Percentiles rank a stretch among this genome's conserved stretches.
Conservation (phyloP, 2,329 filamentous ascomycete species). For the Helicocarpus griseus region DNA sequence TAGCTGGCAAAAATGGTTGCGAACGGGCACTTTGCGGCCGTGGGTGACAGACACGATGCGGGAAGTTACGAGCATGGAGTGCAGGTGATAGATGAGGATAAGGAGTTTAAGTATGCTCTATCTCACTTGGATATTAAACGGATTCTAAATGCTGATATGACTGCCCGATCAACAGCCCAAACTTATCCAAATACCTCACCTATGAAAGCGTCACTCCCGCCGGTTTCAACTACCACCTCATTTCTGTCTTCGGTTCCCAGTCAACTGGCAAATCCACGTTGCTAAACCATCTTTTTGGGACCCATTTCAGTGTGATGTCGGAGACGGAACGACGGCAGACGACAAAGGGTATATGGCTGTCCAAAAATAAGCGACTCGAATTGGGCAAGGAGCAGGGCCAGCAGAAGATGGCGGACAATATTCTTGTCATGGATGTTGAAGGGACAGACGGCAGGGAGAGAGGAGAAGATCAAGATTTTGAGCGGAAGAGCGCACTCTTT, state of each 20-base stretch:
- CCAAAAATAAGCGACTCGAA: conserved; percentile 69
- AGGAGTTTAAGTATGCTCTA: conserved; percentile 78
- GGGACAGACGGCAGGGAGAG: conserved; percentile 93
- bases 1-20: conserved; percentile 28
- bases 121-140: neutral
- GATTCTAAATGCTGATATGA: neutral
- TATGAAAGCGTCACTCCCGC: conserved; percentile 71
- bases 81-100: conserved; percentile 93
- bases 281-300: conserved; percentile 91
- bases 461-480: conserved; percentile 97
- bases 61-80: conserved; percentile 75
- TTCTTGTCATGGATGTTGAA: conserved; percentile 98
- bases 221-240: conserved; percentile 98
- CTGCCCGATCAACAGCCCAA: conserved; percentile 43
- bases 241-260: conserved; percentile 97
- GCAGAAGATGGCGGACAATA: conserved; percentile 82
- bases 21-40: conserved; percentile 38
- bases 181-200: conserved; percentile 72
- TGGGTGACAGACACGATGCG: conserved; percentile 28
- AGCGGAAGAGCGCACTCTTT: conserved; percentile 95
- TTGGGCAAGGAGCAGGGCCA: conserved; percentile 31
- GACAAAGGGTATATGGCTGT: conserved; percentile 99
- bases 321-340: conserved; percentile 90
- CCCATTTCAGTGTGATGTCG: conserved; percentile 95
- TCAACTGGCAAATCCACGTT: conserved; percentile 97